A percentile compares a stretch with the other conserved stretches of the same genome.
phyloP scores from a whole-genome alignment of 257 asterid genomes.

The Solanum virginianum region DNA sequence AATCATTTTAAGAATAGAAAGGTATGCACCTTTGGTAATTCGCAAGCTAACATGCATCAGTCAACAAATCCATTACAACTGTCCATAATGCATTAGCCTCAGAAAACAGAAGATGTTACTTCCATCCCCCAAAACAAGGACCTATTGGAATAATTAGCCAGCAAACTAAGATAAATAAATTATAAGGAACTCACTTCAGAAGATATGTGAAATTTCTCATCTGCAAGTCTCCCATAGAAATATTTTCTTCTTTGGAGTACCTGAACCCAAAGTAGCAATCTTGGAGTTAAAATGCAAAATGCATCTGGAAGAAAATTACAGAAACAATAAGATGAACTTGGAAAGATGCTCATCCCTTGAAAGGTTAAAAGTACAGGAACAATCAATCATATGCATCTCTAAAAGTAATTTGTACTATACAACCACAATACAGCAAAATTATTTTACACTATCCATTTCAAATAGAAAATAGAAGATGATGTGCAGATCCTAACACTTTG shows the following conservation, averaged over 20 bases:
- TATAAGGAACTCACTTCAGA: slow-evolving; percentile 43
- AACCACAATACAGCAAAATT: not conserved
- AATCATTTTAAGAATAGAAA: not conserved
- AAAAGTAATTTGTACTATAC: not conserved
- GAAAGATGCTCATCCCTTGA: not conserved
- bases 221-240: slow-evolving; percentile 41
- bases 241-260: slow-evolving; percentile 92
- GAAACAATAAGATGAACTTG: not conserved
- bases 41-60: not conserved
- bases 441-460: not conserved
- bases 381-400: not conserved
- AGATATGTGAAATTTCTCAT: slow-evolving; percentile 61
- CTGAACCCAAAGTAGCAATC: slow-evolving; percentile 17
- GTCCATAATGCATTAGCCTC: not conserved
- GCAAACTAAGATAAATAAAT: not conserved
- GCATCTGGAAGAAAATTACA: not conserved
- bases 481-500: not conserved
- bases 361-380: not conserved
- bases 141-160: not conserved
- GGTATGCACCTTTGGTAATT: not conserved
- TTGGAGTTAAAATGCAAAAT: not conserved
- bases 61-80: not conserved
- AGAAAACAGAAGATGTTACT: not conserved
- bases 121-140: not conserved
- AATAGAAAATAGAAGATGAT: not conserved